Evolutionary conservation across 1,284 basidiomycete genomes (phyloP).

Genomic region (Microbotryum intermedium): DNA sequence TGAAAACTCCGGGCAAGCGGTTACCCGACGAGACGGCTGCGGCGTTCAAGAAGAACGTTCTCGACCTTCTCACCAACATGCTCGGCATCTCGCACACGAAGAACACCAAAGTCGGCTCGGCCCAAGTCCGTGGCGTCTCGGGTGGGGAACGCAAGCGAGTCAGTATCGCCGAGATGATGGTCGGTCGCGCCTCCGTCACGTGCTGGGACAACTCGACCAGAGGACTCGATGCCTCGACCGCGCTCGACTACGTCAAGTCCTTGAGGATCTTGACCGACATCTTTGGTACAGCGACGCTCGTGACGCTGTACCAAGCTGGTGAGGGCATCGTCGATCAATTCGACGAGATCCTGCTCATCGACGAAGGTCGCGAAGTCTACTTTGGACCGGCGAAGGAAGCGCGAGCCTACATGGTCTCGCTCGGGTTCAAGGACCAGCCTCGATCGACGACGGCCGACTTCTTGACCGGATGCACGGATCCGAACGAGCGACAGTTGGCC

Average conservation of each 20-base stretch:
- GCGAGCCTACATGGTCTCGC: constrained; percentile 59
- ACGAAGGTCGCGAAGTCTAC: constrained; percentile 76
- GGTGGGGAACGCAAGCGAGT: constrained; percentile 50
- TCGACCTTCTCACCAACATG: constrained; percentile 50
- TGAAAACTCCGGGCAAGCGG: constrained; percentile 45
- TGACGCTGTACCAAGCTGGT: constrained; percentile 52
- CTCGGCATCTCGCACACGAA: constrained; percentile 54
- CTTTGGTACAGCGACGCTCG: constrained; percentile 37
- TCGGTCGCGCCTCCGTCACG: constrained; percentile 27
- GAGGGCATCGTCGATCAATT: constrained; percentile 59
- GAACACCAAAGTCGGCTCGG: constrained; percentile 48
- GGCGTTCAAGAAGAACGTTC: constrained; percentile 48
- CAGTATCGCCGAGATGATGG: constrained; percentile 50
- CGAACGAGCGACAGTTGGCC: constrained; percentile 75
- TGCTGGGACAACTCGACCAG: constrained; percentile 61
- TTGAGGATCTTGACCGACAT: constrained; percentile 51
- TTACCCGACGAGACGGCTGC: constrained; percentile 45
- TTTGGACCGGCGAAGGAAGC: constrained; percentile 67
- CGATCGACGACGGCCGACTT: constrained; percentile 75
- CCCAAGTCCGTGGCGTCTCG: constrained; percentile 22
- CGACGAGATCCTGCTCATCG: constrained; percentile 66
- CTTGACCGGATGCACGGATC: constrained; percentile 62
- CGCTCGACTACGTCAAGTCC: constrained; percentile 50
- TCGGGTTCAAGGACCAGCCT: constrained; percentile 41
- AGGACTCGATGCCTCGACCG: constrained; percentile 54